Evolutionary conservation across 176 grass and related monocot species (phyloP).

Genomic region (Paspalum vaginatum): DNA sequence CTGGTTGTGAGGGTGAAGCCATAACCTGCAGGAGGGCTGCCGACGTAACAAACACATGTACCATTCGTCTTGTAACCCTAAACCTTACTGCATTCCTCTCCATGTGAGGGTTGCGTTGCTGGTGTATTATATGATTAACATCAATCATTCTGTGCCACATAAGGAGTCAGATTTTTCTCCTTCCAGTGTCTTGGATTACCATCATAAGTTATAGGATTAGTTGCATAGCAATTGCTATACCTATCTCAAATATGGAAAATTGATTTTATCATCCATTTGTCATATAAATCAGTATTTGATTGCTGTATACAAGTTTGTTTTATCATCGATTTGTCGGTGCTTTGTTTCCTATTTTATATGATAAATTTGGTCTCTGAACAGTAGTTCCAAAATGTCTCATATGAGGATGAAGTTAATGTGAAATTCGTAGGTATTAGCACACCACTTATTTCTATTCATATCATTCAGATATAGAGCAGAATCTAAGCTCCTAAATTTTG

Average conservation of each 20-base stretch:
- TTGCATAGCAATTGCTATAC: neutral
- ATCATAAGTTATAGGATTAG: neutral
- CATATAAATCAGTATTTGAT: neutral
- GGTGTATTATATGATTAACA: no score
- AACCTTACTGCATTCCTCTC: no score
- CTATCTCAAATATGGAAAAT: conserved; percentile 4
- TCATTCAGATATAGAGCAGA: conserved; percentile 16
- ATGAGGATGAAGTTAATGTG: neutral
- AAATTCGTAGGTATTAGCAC: conserved; percentile 7
- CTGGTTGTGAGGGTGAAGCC: no score
- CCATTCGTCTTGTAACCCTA: no score
- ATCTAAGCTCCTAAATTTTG: neutral
- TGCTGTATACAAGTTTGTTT: neutral
- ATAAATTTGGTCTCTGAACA: neutral
- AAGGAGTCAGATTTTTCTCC: neutral
- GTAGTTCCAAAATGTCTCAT: neutral
- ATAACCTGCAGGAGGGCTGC: no score
- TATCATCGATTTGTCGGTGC: neutral
- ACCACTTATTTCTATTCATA: neutral
- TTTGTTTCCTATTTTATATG: neutral
- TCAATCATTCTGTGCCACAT: neutral
- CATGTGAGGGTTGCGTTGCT: no score
- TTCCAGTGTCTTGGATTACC: neutral
- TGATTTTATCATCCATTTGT: neutral
- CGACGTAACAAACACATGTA: no score